Evolutionary conservation across 495 filamentous ascomycete species (phyloP), one percentile per base, ranked within the genome.

Genomic region (Talaromyces adpressus): DNA sequence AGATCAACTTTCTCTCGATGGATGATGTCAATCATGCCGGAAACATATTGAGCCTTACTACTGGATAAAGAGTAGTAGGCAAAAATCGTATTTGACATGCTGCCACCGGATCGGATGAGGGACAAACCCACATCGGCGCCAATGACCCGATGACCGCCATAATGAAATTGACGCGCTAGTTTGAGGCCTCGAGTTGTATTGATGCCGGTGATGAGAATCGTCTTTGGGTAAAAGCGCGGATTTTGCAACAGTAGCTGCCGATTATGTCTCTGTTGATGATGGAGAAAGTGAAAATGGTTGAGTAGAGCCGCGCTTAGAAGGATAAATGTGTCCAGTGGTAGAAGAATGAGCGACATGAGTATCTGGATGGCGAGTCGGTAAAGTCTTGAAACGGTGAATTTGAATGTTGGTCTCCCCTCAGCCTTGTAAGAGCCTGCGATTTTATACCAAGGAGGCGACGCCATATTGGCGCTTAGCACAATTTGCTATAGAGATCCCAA

Each of bases 161-260:
- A 69, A 64, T 86, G 78, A 75, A 91, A 91, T 7, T 82, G 67
- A 18, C 90, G 83, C n/a, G 89, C 87, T 4, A 93, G 66, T 0
- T 76, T 70, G 0, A 92, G 76, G 30, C 87, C 89, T 68, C 89
- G 89, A 20, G 81, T 71, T 72, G 89, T 91, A 39, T 83, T 80
- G 2, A 91, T 75, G n/a, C 89, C 88, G 0, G 88, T 91, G 45
- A 92, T 79, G 9, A 93, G 81, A 60, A 92, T 72, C 1, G 84
- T 89, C 64, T 84, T 83, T 3, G 81, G 80, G 20, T 76, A 73
- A 67, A 82, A 81, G 25, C 69, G 69, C 7, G 72, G 77, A 71
- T 76, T 71, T 53, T 64, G 68, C 14, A 72, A 71, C 53, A 73
- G 66, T 18, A 61, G 66, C 32, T 68, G 70, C 22, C 75, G 75